Conservation (phyloP, 2,329 filamentous ascomycete genomes). For the Botrytis galanthina region DNA sequence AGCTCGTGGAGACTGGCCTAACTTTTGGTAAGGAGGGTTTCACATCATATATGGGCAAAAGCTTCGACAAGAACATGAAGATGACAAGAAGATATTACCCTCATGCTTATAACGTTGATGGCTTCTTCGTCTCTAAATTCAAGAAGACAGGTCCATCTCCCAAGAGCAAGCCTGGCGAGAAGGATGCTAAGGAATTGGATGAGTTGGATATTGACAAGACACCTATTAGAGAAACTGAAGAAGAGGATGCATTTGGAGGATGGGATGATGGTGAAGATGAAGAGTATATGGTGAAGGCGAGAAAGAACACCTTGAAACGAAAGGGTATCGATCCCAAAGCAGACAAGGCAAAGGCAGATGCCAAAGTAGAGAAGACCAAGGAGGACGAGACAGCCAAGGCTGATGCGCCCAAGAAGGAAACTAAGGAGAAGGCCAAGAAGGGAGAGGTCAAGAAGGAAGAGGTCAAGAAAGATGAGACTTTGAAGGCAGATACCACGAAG, state of each 20-base stretch:
- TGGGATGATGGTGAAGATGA: constrained; percentile 74
- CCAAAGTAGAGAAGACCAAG: constrained; percentile 23
- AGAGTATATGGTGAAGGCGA: constrained; percentile 69
- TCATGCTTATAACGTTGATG: constrained; percentile 91
- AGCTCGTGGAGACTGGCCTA: constrained; percentile 86
- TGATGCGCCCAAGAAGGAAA: not conserved
- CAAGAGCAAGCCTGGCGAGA: constrained; percentile 41
- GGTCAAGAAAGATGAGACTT: not conserved
- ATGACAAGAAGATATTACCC: constrained; percentile 85
- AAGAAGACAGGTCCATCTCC: constrained; percentile 85
- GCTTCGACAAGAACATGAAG: constrained; percentile 81
- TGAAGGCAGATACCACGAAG: not conserved
- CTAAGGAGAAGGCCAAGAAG: not conserved
- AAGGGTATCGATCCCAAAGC: constrained; percentile 72
- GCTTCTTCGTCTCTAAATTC: constrained; percentile 97
- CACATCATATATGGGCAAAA: constrained; percentile 85
- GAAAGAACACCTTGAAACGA: constrained; percentile 69
- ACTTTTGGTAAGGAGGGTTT: constrained; percentile 92
- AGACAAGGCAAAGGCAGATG: constrained; percentile 39
- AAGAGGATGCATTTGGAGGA: constrained; percentile 61
- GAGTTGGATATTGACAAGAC: constrained; percentile 63
- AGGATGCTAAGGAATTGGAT: constrained; percentile 38
- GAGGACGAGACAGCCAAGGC: constrained; percentile 1
- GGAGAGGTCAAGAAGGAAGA: constrained; percentile 10
- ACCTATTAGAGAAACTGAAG: constrained; percentile 46